Evolutionary conservation across 495 filamentous ascomycete genomes (phyloP).

Genomic region (Penicillium goetzii): DNA sequence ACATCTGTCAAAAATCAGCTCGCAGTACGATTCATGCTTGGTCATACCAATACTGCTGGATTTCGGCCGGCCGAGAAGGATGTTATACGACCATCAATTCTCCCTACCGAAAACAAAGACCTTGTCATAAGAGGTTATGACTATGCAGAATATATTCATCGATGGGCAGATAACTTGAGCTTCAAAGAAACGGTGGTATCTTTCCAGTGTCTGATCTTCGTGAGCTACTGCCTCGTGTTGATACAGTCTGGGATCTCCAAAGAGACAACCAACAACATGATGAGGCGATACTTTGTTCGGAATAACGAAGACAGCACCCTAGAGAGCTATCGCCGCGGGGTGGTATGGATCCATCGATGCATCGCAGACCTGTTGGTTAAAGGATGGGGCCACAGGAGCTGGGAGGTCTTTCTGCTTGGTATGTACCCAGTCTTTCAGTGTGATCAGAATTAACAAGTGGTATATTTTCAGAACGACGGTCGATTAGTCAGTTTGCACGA

Average conservation of each 20-base stretch:
- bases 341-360: neutral
- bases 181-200: neutral
- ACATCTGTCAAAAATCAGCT: neutral
- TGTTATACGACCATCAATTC: neutral
- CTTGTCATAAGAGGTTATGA: neutral
- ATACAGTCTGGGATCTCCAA: neutral
- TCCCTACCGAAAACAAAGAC: neutral
- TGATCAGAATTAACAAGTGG: neutral
- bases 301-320: neutral
- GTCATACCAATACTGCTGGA: neutral
- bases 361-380: neutral
- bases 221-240: neutral
- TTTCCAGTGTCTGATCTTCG: neutral
- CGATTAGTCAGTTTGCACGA: neutral
- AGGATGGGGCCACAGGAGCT: neutral
- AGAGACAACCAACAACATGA: neutral
- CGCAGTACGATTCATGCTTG: neutral
- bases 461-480: neutral
- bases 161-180: neutral
- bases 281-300: neutral
- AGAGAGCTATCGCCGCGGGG: neutral
- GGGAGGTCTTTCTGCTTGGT: neutral
- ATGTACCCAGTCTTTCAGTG: neutral
- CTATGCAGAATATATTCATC: neutral
- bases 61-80: neutral